These are phyloP conservation scores for Lipomyces mesembrius DNA, from an alignment of 805 yeast species.

Conservation along the genomic window DNA sequence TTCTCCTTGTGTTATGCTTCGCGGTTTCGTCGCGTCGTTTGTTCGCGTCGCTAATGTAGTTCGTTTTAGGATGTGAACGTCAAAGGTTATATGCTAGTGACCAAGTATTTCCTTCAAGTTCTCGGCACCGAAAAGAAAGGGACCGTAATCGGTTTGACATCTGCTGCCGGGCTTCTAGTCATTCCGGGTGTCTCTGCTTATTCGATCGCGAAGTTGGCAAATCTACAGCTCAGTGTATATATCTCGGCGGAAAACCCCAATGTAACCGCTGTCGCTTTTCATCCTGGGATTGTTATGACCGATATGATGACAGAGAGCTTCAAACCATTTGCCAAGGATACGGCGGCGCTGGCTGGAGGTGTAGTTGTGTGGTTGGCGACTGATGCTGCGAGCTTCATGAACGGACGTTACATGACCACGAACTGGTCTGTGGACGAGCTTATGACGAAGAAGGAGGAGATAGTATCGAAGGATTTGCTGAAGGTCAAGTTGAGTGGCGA, in stretches of 20 bases:
- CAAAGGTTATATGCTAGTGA: constrained; percentile 3
- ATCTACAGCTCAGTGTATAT: not conserved
- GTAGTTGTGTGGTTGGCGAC: constrained; percentile 7
- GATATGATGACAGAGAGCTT: constrained; percentile 3
- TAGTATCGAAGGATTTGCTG: constrained; percentile 2
- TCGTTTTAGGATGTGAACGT: not conserved
- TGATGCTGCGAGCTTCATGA: constrained; percentile 8
- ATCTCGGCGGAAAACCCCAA: constrained; percentile 1
- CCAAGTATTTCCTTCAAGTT: constrained; percentile 7
- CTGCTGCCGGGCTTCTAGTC: constrained; percentile 1
- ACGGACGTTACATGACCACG: constrained; percentile 2
- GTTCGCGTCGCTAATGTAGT: not conserved
- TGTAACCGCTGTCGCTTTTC: constrained; percentile 4
- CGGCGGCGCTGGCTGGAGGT: not conserved
- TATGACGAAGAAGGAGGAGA: constrained; percentile 2
- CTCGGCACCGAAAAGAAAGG: constrained; percentile 5
- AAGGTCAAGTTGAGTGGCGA: constrained; percentile 6
- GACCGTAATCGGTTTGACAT: not conserved
- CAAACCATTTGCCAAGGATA: constrained; percentile 3
- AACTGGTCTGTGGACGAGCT: constrained; percentile 8
- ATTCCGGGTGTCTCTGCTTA: not conserved
- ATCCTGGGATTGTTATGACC: not conserved
- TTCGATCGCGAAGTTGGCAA: not conserved
- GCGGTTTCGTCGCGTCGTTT: constrained; percentile 1
- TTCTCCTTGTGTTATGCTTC: not conserved